These are phyloP conservation scores for Tolypocladium ophioglossoides DNA, from an alignment of 2,329 filamentous ascomycete genomes.

Conservation along the genomic window DNA sequence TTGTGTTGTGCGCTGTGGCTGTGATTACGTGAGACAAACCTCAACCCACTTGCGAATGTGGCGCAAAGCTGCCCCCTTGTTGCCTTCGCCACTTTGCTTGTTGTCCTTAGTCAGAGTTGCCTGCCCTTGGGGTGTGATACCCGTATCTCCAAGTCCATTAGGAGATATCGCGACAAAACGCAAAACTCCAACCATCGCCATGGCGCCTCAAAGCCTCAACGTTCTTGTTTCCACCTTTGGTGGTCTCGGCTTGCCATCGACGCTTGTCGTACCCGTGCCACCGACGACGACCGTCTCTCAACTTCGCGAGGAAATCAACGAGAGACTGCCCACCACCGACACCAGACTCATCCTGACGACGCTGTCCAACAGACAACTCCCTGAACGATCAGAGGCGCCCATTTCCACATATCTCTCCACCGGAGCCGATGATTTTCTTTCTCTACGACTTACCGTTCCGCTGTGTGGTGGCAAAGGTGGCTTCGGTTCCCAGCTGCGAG, in stretches of 20 bases:
- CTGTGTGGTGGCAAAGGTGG: constrained; percentile 92
- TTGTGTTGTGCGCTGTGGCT: constrained; percentile 15
- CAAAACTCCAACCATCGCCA: constrained; percentile 17
- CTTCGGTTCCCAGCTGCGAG: constrained; percentile 93
- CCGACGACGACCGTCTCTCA: constrained; percentile 55
- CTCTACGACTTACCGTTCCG: constrained; percentile 68
- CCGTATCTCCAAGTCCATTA: not conserved
- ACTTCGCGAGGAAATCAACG: constrained; percentile 52
- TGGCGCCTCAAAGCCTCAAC: constrained; percentile 56
- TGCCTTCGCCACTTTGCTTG: not conserved
- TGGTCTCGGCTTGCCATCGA: constrained; percentile 73
- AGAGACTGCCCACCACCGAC: constrained; percentile 46
- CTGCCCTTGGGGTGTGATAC: not conserved
- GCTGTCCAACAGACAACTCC: constrained; percentile 62
- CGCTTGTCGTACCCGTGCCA: constrained; percentile 64
- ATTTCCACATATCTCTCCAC: constrained; percentile 52
- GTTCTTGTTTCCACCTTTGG: constrained; percentile 77
- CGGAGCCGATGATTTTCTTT: constrained; percentile 57
- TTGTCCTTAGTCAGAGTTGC: not conserved
- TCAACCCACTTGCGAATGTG: not conserved
- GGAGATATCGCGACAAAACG: not conserved
- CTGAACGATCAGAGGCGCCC: constrained; percentile 37
- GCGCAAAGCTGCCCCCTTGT: not conserved
- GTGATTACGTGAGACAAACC: constrained; percentile 18
- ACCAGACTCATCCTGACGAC: constrained; percentile 71